These are phyloP conservation scores for Penicillium paradoxum DNA, from an alignment of 495 filamentous ascomycete genomes.

Conservation along the genomic window DNA sequence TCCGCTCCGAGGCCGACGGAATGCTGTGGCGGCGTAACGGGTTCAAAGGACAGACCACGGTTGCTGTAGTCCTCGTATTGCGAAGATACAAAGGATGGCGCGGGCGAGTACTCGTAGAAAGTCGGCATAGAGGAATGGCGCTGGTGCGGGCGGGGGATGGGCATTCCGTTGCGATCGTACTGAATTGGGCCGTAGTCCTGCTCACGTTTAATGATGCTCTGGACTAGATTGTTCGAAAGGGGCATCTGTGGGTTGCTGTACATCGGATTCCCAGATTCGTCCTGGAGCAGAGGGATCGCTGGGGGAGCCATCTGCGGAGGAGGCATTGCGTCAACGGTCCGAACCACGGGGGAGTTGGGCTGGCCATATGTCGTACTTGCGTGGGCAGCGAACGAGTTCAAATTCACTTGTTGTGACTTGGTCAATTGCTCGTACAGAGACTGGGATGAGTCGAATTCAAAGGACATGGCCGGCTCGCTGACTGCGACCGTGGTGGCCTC, in stretches of 20 bases:
- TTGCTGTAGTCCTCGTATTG: conserved; percentile 97
- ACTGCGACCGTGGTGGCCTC: conserved; percentile 95
- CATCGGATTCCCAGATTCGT: conserved; percentile 73
- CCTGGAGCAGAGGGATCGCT: conserved; percentile 70
- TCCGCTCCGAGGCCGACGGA: conserved; percentile 70
- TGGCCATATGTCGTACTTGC: conserved; percentile 72
- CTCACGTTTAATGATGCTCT: conserved; percentile 76
- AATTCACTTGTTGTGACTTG: conserved; percentile 97
- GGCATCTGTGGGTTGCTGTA: conserved; percentile 57
- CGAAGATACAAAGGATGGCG: conserved; percentile 94
- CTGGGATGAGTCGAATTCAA: conserved; percentile 98
- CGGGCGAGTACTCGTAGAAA: conserved; percentile 96
- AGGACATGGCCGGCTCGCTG: conserved; percentile 92
- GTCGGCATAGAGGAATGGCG: conserved; percentile 96
- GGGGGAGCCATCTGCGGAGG: conserved; percentile 68
- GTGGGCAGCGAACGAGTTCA: conserved; percentile 89
- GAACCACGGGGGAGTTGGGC: conserved; percentile 78
- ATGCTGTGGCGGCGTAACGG: conserved; percentile 91
- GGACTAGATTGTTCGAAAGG: conserved; percentile 56
- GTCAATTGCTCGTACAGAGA: conserved; percentile 99
- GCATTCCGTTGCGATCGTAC: conserved; percentile 88
- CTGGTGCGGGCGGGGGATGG: conserved; percentile 73
- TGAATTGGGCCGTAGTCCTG: conserved; percentile 69
- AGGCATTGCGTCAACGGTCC: conserved; percentile 83
- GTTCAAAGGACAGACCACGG: conserved; percentile 92